phyloP scores from a whole-genome alignment of 805 yeast genomes.

The Yarrowia keelungensis region DNA sequence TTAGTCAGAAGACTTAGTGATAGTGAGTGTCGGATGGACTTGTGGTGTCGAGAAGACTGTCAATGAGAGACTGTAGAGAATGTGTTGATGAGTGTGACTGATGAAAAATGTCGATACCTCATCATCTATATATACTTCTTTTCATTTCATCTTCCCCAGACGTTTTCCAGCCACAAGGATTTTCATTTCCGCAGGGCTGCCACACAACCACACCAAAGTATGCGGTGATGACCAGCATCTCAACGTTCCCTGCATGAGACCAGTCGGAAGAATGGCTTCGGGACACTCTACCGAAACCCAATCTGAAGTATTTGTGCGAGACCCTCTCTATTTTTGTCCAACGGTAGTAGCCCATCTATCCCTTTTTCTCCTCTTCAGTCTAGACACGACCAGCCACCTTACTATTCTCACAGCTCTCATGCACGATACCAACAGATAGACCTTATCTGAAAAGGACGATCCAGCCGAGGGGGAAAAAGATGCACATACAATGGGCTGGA shows the following conservation, averaged over 20 bases:
- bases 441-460: constrained; percentile 7
- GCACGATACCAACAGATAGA: constrained; percentile 15
- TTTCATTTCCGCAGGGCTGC: background rate
- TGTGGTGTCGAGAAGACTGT: too few species aligned
- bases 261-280: background rate
- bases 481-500: constrained; percentile 8
- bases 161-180: background rate
- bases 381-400: constrained; percentile 2
- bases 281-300: constrained; percentile 15
- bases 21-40: background rate
- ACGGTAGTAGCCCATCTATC: background rate
- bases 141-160: constrained; percentile 5
- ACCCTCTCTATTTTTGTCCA: background rate
- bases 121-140: constrained; percentile 5
- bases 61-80: background rate
- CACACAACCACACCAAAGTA: constrained; percentile 15
- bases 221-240: constrained; percentile 10
- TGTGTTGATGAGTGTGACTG: background rate
- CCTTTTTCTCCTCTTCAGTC: constrained; percentile 5
- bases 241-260: constrained; percentile 13
- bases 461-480: background rate
- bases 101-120: background rate
- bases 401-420: background rate
- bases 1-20: constrained; percentile 8
- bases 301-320: background rate